Evolutionary conservation across 176 grass and related monocot genomes (phyloP).

Genomic region (Areca catechu): DNA sequence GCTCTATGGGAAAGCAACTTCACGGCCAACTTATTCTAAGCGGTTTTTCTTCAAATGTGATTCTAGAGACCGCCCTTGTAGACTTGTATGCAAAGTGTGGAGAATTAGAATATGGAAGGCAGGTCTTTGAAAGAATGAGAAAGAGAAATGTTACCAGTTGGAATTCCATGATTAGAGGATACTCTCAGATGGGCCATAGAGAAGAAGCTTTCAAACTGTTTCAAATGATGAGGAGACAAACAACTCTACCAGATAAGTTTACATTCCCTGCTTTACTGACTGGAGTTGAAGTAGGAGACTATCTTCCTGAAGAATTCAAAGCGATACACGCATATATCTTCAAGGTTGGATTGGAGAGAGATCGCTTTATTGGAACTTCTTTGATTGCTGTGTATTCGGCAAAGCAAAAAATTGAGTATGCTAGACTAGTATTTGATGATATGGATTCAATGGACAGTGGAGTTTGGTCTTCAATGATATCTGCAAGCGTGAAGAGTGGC

Average conservation of each 20-base stretch:
- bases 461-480: constrained; percentile 30
- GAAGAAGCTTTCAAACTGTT: constrained; percentile 21
- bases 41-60: background rate
- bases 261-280: constrained; percentile 32
- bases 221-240: constrained; percentile 22
- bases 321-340: constrained; percentile 24
- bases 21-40: constrained; percentile 1
- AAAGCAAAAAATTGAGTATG: constrained; percentile 7
- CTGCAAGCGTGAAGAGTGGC: constrained; percentile 19
- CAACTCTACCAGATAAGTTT: constrained; percentile 23
- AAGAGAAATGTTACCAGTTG: constrained; percentile 19
- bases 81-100: too few relatives aligned
- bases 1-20: background rate
- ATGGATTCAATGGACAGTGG: constrained; percentile 6
- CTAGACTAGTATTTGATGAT: constrained; percentile 14
- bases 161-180: constrained; percentile 37
- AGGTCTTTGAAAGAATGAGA: constrained; percentile 27
- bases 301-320: background rate
- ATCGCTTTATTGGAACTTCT: constrained; percentile 28
- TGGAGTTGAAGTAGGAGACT: constrained; percentile 1
- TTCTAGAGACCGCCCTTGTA: background rate
- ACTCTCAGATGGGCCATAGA: constrained; percentile 16
- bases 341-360: constrained; percentile 30
- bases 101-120: background rate
- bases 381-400: constrained; percentile 18